phyloP scores from a whole-genome alignment of 192 early-diverging fungal genomes.

The Backusella australiensis region DNA sequence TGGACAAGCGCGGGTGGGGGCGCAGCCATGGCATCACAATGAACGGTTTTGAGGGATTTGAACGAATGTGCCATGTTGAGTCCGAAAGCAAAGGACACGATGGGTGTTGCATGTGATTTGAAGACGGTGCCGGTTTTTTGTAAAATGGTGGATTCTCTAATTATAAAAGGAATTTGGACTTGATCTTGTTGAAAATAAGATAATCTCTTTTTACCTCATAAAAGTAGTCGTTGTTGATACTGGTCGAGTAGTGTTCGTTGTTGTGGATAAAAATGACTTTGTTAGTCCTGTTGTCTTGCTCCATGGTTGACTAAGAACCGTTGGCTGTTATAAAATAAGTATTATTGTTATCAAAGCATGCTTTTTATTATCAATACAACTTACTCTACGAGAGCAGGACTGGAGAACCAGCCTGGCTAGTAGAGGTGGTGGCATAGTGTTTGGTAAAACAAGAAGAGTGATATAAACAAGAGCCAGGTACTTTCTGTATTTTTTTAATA shows the following conservation, averaged over 20 bases:
- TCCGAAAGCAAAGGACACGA: neutral
- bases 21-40: neutral
- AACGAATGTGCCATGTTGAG: neutral
- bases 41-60: neutral
- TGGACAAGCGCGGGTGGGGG: neutral
- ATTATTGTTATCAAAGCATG: neutral
- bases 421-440: neutral
- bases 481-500: no score
- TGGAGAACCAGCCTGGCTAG: neutral
- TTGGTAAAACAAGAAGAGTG: neutral
- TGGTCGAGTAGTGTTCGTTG: neutral
- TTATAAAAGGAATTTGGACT: neutral
- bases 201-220: neutral
- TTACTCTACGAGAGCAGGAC: constrained; percentile 2
- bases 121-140: neutral
- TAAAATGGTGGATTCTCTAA: neutral
- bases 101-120: neutral
- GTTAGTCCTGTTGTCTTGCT: neutral
- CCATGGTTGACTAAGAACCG: neutral
- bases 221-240: neutral
- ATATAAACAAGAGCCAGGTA: neutral
- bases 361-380: neutral
- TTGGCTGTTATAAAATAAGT: neutral
- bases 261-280: neutral
- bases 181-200: neutral